These are phyloP conservation scores for Starmerella sp. DNA, from an alignment of 805 yeast species.

Conservation along the genomic window DNA sequence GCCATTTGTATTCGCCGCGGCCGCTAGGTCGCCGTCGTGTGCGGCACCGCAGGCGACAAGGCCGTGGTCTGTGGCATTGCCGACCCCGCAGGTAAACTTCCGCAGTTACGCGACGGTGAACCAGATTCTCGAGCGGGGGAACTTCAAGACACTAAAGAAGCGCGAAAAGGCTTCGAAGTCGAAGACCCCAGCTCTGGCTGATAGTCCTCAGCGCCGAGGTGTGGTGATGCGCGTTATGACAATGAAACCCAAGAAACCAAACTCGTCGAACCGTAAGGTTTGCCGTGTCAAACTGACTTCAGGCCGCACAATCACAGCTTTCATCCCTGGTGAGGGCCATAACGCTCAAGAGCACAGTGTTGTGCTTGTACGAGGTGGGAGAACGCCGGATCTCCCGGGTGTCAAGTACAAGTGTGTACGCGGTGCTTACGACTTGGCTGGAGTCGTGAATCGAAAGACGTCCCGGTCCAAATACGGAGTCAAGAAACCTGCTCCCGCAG, in stretches of 20 bases:
- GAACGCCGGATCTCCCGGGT: constrained; percentile 97
- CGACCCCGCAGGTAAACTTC: background rate
- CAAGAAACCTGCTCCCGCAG: constrained; percentile 37
- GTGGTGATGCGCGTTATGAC: constrained; percentile 91
- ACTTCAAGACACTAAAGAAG: constrained; percentile 27
- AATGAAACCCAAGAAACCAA: constrained; percentile 94
- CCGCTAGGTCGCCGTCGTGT: background rate
- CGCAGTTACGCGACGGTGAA: constrained; percentile 25
- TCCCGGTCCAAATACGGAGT: constrained; percentile 92
- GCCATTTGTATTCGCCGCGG: background rate
- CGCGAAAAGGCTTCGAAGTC: constrained; percentile 32
- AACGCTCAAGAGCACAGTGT: constrained; percentile 96
- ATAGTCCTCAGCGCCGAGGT: constrained; percentile 82
- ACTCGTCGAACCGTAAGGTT: constrained; percentile 95
- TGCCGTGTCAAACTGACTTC: constrained; percentile 87
- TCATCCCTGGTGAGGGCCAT: constrained; percentile 98
- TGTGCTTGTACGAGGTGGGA: constrained; percentile 93
- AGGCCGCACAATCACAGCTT: constrained; percentile 81
- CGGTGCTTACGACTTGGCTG: constrained; percentile 86
- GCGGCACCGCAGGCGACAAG: background rate
- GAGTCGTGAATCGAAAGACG: constrained; percentile 84
- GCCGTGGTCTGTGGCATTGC: background rate
- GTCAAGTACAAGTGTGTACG: constrained; percentile 88
- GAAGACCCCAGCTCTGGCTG: constrained; percentile 70
- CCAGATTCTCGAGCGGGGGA: constrained; percentile 29